These are phyloP conservation scores for Seiridium unicorne DNA, from an alignment of 2,329 filamentous ascomycete genomes.

Conservation along the genomic window DNA sequence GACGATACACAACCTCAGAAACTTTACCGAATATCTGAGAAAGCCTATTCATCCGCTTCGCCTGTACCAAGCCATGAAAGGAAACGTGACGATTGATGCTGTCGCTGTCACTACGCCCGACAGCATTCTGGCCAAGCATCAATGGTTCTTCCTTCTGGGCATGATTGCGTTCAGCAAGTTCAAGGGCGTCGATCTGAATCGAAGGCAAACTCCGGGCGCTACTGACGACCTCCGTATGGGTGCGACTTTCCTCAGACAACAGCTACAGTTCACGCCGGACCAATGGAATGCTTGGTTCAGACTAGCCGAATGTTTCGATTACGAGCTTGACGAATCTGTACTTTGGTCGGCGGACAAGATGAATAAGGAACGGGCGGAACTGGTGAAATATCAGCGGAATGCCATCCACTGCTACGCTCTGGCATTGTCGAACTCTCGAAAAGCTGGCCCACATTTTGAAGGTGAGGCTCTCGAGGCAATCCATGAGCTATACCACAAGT, in stretches of 20 bases:
- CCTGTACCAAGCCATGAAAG: conserved; percentile 77
- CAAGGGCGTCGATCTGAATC: conserved; percentile 64
- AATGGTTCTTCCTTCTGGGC: conserved; percentile 91
- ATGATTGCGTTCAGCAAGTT: conserved; percentile 89
- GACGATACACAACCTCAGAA: conserved; percentile 82
- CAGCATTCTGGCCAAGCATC: conserved; percentile 71
- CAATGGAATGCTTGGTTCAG: conserved; percentile 92
- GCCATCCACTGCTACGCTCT: conserved; percentile 79
- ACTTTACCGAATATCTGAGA: conserved; percentile 79
- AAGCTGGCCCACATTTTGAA: conserved; percentile 39
- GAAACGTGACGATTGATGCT: conserved; percentile 72
- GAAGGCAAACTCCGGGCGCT: conserved; percentile 73
- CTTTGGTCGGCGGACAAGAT: conserved; percentile 90
- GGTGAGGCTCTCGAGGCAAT: conserved; percentile 47
- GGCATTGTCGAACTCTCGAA: conserved; percentile 54
- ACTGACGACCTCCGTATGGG: conserved; percentile 84
- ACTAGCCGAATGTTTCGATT: conserved; percentile 82
- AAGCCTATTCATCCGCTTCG: conserved; percentile 79
- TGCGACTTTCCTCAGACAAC: conserved; percentile 74
- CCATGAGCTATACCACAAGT: conserved; percentile 59
- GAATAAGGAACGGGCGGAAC: conserved; percentile 75
- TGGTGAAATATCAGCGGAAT: conserved; percentile 73
- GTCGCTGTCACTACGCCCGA: conserved; percentile 68
- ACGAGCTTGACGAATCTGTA: conserved; percentile 82
- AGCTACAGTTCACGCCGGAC: conserved; percentile 77